These are phyloP conservation scores for Cordyceps farinosa DNA, from an alignment of 2,329 filamentous ascomycete genomes.

Conservation along the genomic window DNA sequence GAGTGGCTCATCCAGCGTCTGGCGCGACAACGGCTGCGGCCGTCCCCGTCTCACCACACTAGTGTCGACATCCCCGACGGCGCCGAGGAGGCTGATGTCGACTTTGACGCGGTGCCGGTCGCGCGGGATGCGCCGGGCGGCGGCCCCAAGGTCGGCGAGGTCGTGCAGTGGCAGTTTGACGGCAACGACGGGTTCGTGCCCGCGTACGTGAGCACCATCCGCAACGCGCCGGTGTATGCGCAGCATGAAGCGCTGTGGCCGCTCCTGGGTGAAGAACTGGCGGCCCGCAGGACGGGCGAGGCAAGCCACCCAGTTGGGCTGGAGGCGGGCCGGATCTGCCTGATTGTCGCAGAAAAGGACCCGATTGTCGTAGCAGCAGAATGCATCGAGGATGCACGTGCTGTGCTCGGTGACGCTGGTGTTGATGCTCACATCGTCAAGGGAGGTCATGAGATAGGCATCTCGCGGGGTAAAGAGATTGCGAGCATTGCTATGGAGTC, in stretches of 20 bases:
- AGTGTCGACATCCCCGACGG: conserved; percentile 38
- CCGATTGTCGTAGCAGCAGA: conserved; percentile 64
- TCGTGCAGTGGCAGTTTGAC: conserved; percentile 67
- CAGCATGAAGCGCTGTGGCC: conserved; percentile 57
- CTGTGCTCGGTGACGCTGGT: conserved; percentile 53
- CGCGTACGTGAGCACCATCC: conserved; percentile 68
- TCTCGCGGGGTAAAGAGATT: conserved; percentile 57
- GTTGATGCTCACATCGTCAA: conserved; percentile 55
- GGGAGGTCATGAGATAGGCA: conserved; percentile 68
- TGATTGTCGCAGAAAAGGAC: conserved; percentile 65
- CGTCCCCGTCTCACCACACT: conserved; percentile 33
- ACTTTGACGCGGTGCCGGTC: conserved; percentile 49
- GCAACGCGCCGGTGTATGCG: conserved; percentile 64
- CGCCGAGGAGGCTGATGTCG: conserved; percentile 35
- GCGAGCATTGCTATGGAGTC: conserved; percentile 39
- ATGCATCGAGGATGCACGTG: conserved; percentile 56
- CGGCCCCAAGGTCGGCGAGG: conserved; percentile 53
- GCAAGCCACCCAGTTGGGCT: conserved; percentile 34
- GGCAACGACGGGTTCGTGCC: conserved; percentile 64
- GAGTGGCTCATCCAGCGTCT: conserved; percentile 53
- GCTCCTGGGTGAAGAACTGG: conserved; percentile 49
- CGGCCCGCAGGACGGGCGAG: conserved; percentile 20
- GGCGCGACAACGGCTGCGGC: conserved; percentile 48
- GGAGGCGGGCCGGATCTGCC: conserved; percentile 50
- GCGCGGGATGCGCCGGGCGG: conserved; percentile 49